Evolutionary conservation across 2,329 filamentous ascomycete species (phyloP), one percentile per base, ranked within the genome.

Genomic region (Penicillium hesseltinei): DNA sequence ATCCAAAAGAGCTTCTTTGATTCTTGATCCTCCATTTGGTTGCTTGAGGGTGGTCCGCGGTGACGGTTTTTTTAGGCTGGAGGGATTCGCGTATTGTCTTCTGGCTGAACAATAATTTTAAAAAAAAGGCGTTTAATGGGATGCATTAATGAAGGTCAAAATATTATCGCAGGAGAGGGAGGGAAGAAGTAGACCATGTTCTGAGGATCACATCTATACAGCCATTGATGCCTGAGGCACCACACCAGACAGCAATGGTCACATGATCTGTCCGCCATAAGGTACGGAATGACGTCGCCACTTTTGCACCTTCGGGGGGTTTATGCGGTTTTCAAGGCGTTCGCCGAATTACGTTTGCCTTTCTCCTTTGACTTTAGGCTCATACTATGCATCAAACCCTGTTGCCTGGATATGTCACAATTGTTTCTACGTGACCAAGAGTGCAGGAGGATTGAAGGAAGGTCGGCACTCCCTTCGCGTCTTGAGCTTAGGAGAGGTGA

Each of bases 361-460:
- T 51, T 15, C 15, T 33, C n/a, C 44, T 9, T 29, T 25, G 35
- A 9, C 9, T 38, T 33, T 48, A 52, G 54, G 51, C 36, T 36
- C 23, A 40, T 53, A 56, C 27, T 42, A 61, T 65, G 56, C 59
- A 52, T 56, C 56, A 31, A 55, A 35, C 19, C 42, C 40, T 25
- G 19, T 47, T 53, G 13, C 19, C 42, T 44, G 66, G 66, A 68
- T 61, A 72, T 72, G 70, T 66, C 57, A 64, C 57, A 51, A 57
- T 64, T 59, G 60, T 65, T 58, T 52, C 59, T 54, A 46, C 51
- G 55, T 67, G 56, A 63, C 58, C 51, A 57, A 62, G 57, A 54
- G 60, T 63, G 62, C 59, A 49, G 61, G 58, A 67, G 60, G 64
- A 66, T 64, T 58, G 62, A 64, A 62, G 63, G 65, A 67, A 66